phyloP scores from a whole-genome alignment of 306 rosid species.

The Prunus fruticosa region DNA sequence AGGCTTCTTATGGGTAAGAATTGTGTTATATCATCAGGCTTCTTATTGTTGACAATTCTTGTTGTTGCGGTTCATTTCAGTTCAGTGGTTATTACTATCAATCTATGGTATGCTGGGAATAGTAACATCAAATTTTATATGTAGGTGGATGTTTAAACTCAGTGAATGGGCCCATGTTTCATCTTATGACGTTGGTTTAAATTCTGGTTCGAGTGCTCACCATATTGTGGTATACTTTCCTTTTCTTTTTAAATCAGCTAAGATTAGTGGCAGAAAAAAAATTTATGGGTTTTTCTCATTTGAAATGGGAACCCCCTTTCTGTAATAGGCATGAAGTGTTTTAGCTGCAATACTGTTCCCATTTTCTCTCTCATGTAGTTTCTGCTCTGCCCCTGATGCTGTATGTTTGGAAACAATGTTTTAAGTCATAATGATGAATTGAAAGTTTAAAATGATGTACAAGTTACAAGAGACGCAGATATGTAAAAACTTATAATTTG shows the following conservation, averaged over 20 bases:
- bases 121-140: slow-evolving; percentile 7
- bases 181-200: slow-evolving; percentile 84
- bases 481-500: neutral
- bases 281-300: neutral
- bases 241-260: slow-evolving; percentile 12
- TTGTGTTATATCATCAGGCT: slow-evolving; percentile 2
- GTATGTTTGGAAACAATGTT: neutral
- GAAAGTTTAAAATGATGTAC: neutral
- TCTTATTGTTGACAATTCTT: neutral
- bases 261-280: neutral
- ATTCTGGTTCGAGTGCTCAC: slow-evolving; percentile 88
- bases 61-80: neutral
- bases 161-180: slow-evolving; percentile 96
- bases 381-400: neutral
- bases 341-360: neutral
- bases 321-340: neutral
- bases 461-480: neutral
- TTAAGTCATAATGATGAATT: neutral
- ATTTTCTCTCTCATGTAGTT: neutral
- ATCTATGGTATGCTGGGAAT: slow-evolving; percentile 7
- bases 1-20: slow-evolving; percentile 89
- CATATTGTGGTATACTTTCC: slow-evolving; percentile 67
- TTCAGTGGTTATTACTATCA: slow-evolving; percentile 3
- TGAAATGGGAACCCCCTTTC: neutral
- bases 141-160: slow-evolving; percentile 90